Conservation (phyloP, 176 grass and related monocot genomes). For the Triticum urartu region DNA sequence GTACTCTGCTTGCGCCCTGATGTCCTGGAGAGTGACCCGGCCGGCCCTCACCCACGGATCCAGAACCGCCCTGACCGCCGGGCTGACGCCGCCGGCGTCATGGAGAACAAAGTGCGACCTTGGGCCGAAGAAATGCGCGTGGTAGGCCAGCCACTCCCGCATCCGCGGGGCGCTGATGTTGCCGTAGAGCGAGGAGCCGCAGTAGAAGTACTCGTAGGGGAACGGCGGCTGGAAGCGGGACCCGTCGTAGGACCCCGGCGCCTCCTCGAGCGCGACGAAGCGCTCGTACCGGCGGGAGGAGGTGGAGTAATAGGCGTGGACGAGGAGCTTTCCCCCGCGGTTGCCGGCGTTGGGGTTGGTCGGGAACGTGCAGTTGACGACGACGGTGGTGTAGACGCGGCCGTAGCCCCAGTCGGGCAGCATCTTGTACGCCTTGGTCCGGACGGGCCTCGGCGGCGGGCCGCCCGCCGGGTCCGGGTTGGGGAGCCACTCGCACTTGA, state of each 20-base stretch:
- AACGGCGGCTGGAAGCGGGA: constrained; percentile 50
- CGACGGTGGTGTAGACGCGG: constrained; percentile 69
- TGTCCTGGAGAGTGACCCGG: constrained; percentile 61
- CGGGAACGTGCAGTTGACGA: constrained; percentile 85
- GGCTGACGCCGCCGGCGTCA: constrained; percentile 74
- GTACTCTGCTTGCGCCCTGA: constrained; percentile 65
- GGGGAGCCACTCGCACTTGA: constrained; percentile 83
- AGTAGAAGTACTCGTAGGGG: constrained; percentile 84
- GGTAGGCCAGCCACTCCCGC: constrained; percentile 89
- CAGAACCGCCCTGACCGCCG: constrained; percentile 58
- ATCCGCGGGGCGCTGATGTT: constrained; percentile 56
- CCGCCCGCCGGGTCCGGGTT: constrained; percentile 12
- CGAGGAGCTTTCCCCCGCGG: constrained; percentile 55
- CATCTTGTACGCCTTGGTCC: constrained; percentile 63
- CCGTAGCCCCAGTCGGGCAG: constrained; percentile 96
- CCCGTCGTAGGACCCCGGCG: constrained; percentile 54
- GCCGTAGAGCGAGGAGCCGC: constrained; percentile 85
- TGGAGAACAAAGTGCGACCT: constrained; percentile 76
- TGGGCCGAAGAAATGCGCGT: constrained; percentile 64
- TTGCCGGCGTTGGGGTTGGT: constrained; percentile 53
- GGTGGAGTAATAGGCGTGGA: constrained; percentile 67
- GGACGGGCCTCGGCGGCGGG: constrained; percentile 24
- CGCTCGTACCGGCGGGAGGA: constrained; percentile 62
- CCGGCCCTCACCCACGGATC: constrained; percentile 70
- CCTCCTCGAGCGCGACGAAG: constrained; percentile 71